These are phyloP conservation scores for Curvularia sp. DNA, from an alignment of 2,329 filamentous ascomycete species.

Conservation along the genomic window DNA sequence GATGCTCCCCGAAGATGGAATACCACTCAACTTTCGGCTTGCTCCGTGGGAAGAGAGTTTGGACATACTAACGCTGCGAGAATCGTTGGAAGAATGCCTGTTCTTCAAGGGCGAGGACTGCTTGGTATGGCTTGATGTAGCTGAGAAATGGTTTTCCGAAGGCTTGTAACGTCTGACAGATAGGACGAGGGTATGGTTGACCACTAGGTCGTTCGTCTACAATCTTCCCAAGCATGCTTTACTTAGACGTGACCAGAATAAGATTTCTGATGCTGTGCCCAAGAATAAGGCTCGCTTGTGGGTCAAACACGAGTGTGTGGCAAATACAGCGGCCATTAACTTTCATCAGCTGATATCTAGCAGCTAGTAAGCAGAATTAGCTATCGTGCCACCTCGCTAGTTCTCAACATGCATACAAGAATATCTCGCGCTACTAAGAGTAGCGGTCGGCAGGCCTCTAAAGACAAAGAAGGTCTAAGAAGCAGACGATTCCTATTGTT, in stretches of 20 bases:
- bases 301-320: too few relatives aligned
- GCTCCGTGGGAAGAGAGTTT: neutral
- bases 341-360: too few relatives aligned
- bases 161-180: neutral
- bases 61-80: neutral
- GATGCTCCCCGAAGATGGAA: neutral
- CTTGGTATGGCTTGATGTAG: neutral
- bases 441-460: too few relatives aligned
- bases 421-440: too few relatives aligned
- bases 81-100: neutral
- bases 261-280: too few relatives aligned
- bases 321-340: too few relatives aligned
- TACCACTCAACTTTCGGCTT: neutral
- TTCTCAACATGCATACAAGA: neutral
- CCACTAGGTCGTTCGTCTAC: too few relatives aligned
- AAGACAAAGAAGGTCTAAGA: neutral
- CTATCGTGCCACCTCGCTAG: neutral
- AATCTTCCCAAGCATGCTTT: too few relatives aligned
- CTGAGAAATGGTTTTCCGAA: neutral
- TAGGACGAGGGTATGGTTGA: neutral
- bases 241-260: too few relatives aligned
- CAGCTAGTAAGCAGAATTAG: neutral
- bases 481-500: neutral
- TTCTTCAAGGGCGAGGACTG: neutral
- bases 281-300: too few relatives aligned